Percentiles rank a stretch among this genome's conserved stretches.
Evolutionary conservation across 225 moss, liverwort and hornwort genomes (phyloP).

Genomic region (Marchantia paleacea): DNA sequence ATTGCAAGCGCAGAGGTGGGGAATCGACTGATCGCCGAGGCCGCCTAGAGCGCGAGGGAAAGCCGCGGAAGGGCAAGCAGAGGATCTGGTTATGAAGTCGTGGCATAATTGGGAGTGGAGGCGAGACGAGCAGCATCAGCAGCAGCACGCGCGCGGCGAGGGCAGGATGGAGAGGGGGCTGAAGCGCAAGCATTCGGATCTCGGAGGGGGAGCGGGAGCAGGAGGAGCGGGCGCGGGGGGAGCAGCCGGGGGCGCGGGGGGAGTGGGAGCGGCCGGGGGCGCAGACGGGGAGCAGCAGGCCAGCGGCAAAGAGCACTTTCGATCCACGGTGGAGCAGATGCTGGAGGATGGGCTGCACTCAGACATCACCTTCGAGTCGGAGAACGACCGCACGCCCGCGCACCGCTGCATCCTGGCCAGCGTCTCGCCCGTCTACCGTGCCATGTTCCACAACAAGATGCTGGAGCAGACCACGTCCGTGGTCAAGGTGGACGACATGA

Average conservation of each 20-base stretch:
- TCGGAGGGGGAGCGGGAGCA: not conserved
- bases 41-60: not conserved
- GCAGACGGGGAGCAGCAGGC: constrained; percentile 21
- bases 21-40: not conserved
- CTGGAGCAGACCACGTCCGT: constrained; percentile 40
- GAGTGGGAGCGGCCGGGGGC: not conserved
- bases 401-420: constrained; percentile 44
- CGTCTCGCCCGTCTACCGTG: constrained; percentile 42
- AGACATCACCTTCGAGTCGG: constrained; percentile 38
- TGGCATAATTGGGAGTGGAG: constrained; percentile 20
- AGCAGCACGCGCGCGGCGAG: not conserved
- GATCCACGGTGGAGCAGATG: constrained; percentile 42
- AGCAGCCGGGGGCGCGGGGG: not conserved
- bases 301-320: constrained; percentile 27
- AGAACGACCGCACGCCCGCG: constrained; percentile 29
- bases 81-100: constrained; percentile 8
- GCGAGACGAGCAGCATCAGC: not conserved
- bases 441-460: constrained; percentile 46
- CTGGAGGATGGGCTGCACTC: constrained; percentile 38
- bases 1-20: not conserved
- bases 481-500: constrained; percentile 47
- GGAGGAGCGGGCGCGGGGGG: not conserved
- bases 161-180: constrained; percentile 4
- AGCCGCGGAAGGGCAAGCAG: not conserved
- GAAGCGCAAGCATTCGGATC: constrained; percentile 6